Conservation (phyloP, 768 basidiomycete genomes). For the Boletellus emodensis region DNA sequence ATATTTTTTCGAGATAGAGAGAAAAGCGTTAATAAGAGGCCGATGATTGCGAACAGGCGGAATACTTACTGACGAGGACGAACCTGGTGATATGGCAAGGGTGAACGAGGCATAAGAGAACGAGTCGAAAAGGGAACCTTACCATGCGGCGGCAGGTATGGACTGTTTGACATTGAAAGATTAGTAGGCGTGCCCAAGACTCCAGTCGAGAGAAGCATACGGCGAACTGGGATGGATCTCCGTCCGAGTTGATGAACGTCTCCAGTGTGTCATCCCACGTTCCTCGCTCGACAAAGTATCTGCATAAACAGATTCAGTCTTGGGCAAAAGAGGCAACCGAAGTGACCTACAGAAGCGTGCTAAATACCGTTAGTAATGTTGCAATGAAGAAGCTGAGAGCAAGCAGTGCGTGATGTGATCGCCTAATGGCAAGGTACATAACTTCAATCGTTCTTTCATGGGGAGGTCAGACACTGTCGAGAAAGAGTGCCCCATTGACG, state of each 20-base stretch:
- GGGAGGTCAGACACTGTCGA: not conserved
- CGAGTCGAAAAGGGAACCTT: constrained; percentile 18
- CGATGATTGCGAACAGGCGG: no score
- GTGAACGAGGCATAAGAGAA: not conserved
- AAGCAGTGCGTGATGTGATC: constrained; percentile 82
- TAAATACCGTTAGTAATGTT: constrained; percentile 85
- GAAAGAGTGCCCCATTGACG: not conserved
- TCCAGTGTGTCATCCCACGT: constrained; percentile 81
- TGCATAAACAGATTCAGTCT: constrained; percentile 19
- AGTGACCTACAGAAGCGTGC: constrained; percentile 66
- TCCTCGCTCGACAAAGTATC: constrained; percentile 88
- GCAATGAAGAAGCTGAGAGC: constrained; percentile 86
- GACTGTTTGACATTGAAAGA: constrained; percentile 34
- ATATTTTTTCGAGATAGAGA: not conserved
- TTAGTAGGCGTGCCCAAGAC: not conserved
- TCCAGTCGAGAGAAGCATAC: constrained; percentile 35
- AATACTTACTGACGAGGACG: constrained; percentile 69
- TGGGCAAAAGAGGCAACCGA: not conserved
- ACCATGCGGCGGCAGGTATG: constrained; percentile 79
- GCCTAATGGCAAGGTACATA: constrained; percentile 84
- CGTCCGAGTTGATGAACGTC: constrained; percentile 81
- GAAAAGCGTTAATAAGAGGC: no score
- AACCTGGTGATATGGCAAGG: constrained; percentile 40
- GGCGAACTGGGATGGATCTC: constrained; percentile 76
- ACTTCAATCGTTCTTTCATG: constrained; percentile 73